Evolutionary conservation across 2,329 filamentous ascomycete species (phyloP), one percentile per base, ranked within the genome.

Genomic region (Biscogniauxia sp.): DNA sequence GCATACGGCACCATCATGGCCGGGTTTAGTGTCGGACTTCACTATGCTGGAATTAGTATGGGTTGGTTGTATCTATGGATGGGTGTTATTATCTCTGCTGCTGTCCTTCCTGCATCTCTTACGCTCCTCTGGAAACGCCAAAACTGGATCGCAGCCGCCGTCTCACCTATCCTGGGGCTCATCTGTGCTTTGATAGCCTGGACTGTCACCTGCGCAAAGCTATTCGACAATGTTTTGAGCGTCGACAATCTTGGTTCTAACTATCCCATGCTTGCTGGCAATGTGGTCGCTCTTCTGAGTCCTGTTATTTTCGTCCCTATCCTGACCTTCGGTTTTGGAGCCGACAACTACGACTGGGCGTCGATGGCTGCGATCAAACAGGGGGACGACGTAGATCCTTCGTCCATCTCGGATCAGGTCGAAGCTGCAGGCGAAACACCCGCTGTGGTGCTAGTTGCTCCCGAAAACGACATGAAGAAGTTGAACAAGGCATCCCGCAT

Each of bases 51-150:
- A 49, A 90, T 96, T 63, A 88, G 84, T n/a, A 94, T 96, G 90
- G 92, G 92, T 19, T 94, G 92, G 70, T 80, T 95, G 5, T 95
- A 94, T 72, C 79, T 96, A 1, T 84, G 95, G 70, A 96, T 96
- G 92, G 92, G 92, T 11, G 90, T 93, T 52, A 91, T 96, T 68
- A 93, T 96, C 71, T 92, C 88, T 0, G 85, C 89, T 0, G 92
- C 91, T 2, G 91, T 95, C 3, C 82, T 96, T 7, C 92, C 92
- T 0, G 90, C 91, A 0, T 88, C 90, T 0, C 78, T 96, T 61
- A 90, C 91, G 0, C 81, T 96, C 0, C 81, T 92, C 64, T 96
- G 92, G 91, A 84, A 83, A 55, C 85, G 88, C 8, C 92, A 95
- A 72, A 63, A 61, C 59, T 57, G 61, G 53, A 57, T 61, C 45